Conservation (phyloP, 2,329 filamentous ascomycete species). For the Hysterium pulicare region DNA sequence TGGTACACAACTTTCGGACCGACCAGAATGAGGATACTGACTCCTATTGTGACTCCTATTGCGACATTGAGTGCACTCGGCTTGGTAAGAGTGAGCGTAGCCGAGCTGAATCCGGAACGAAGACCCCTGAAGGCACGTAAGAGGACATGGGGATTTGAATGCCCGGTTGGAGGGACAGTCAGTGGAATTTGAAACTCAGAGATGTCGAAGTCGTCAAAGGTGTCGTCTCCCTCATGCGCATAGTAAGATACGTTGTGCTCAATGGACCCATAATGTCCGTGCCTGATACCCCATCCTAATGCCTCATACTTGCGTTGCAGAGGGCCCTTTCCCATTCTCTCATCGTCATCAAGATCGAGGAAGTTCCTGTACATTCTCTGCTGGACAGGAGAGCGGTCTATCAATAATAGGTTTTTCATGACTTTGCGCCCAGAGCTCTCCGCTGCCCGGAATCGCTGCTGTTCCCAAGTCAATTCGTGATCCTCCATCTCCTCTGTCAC, state of each 20-base stretch:
- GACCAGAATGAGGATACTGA: too few species aligned
- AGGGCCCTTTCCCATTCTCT: neutral
- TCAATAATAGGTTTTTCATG: neutral
- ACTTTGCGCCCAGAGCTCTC: neutral
- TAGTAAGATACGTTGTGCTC: neutral
- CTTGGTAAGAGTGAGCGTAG: too few species aligned
- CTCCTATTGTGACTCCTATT: too few species aligned
- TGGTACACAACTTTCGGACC: too few species aligned
- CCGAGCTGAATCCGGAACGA: too few species aligned
- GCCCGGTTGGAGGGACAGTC: too few species aligned
- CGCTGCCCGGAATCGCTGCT: neutral
- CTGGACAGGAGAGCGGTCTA: neutral
- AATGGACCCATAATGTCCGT: neutral
- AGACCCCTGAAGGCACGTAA: too few species aligned
- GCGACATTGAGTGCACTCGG: too few species aligned
- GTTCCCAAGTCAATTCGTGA: neutral
- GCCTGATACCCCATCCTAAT: neutral
- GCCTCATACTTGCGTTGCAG: neutral
- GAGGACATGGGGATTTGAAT: too few species aligned
- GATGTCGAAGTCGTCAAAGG: neutral
- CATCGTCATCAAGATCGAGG: neutral
- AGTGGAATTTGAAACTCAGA: neutral
- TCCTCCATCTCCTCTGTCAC: too few species aligned
- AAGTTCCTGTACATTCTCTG: neutral
- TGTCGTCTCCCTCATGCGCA: neutral